Base-by-base conservation (phyloP, 2,329 filamentous ascomycete species). In the Bipolaris gigantea region DNA sequence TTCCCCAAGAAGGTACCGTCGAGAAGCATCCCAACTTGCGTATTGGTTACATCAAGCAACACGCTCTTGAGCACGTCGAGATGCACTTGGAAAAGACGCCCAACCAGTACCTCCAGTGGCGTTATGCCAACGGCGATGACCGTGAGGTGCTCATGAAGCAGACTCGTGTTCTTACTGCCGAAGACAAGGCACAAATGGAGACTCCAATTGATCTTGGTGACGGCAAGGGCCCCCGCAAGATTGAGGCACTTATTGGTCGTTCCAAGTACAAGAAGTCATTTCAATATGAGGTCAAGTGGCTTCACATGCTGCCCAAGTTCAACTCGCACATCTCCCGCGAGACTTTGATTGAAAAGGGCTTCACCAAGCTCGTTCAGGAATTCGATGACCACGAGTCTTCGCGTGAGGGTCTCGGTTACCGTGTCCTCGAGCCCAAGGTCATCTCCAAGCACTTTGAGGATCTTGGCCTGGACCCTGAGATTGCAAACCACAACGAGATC, bases 81-180 rank as follows among this genome's bases (percentile, higher is more conserved):
- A 96, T 97, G 93, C 94, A 99, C 73, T 81, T 97, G 65, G 94
- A 99, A 78, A 99, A 99, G 85, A 99, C 94, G 0, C 94, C 94
- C 36, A 97, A 96, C 75, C 94, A 99, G 78, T 99, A 99, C 73
- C 84, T 99, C 32, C 94, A 97, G 78, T 99, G 94, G 94, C 90
- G 94, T 68, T 99, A 97, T 73, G 90, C 90, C 68, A 91, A 97
- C 71, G 94, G 94, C 71, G 94, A 97, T 66, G 94, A 99, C 69
- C 90, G 94, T 47, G 94, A 99, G 75, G 93, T 97, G 36, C 85
- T 95, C 76, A 86, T 99, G 85, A 99, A 99, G 84, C 92, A 96
- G 78, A 97, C 93, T 44, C 92, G 94, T 78, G 82, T 92, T 49
- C 80, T 97, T 55, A 96, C 92, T 1, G 87, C 87, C 0, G 86